Evolutionary conservation across 805 yeast species (phyloP), one percentile per base, ranked within the genome.

Genomic region (Wickerhamomyces queroliae): DNA sequence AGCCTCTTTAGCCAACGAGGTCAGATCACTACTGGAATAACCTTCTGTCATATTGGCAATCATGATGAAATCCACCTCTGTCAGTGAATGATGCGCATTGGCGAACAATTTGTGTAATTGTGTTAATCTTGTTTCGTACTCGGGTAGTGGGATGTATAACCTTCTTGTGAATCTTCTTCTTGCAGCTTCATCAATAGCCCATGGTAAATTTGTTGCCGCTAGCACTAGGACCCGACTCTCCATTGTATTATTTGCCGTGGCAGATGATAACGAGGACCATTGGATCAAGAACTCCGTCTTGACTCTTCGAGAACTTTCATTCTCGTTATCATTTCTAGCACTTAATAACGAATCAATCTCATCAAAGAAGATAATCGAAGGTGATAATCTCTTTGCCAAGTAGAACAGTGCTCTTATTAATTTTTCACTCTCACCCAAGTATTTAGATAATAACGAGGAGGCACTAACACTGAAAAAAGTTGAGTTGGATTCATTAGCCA

Each of bases 131-230:
- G 97, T 89, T 48, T 83, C 90, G 18, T 69, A 72, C 55, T 90
- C 98, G 0, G 99, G 99, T 39, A 91, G 67, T 7, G 99, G 98
- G 42, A 91, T 93, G 62, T 91, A 91, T 55, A 88, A 95, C 40
- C 98, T 68, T 47, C 95, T 76, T 8, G 89, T 95, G 61, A 91
- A 91, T 48, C 99, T 72, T 57, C 99, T 74, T 51, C 98, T 70
- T 0, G 98, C 99, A 4, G 98, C 98, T 55, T 91, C 99, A 61
- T 91, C 99, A 43, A 86, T 89, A 3, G 88, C 85, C 99, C 99
- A 91, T 0, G 99, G 99, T 48, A 93, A 62, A 58, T 91, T 91
- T 0, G 99, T 91, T 1, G 98, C 98, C 0, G 96, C 97, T 31
- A 91, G 64, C 3, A 91, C 95, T 33, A 91, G 70, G 4, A 91